These are phyloP conservation scores for Chlamydomonas eustigma DNA, from an alignment of 139 green algal genomes.

Conservation along the genomic window DNA sequence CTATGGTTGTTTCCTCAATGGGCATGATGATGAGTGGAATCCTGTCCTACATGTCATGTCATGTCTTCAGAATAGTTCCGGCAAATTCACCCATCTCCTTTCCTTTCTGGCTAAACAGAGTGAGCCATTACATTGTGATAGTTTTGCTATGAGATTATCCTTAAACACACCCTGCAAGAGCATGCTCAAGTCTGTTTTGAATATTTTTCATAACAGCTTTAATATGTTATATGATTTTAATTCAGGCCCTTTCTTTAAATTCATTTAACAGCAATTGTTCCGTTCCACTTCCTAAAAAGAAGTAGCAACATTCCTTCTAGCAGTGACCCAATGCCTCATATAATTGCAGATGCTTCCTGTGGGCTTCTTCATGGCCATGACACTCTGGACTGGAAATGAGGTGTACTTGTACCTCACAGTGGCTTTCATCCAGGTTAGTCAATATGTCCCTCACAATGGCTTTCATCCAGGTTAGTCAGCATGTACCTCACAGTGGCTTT, in stretches of 20 bases:
- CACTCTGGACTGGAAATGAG: constrained; percentile 88
- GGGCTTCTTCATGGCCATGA: constrained; percentile 83
- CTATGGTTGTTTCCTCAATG: constrained; percentile 56
- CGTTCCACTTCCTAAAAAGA: too few relatives aligned
- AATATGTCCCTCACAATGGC: too few relatives aligned
- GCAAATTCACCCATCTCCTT: constrained; percentile 44
- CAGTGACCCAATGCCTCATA: background rate
- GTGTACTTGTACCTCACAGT: constrained; percentile 96
- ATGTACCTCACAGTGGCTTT: too few relatives aligned
- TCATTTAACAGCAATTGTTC: background rate
- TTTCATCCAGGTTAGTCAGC: too few relatives aligned
- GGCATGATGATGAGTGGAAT: constrained; percentile 63
- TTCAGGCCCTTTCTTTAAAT: background rate
- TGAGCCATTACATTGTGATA: constrained; percentile 7
- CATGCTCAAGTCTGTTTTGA: constrained; percentile 4
- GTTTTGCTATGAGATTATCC: background rate
- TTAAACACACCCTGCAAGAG: constrained; percentile 1
- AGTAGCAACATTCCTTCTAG: background rate
- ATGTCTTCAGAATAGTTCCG: constrained; percentile 57
- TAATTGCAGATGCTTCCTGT: constrained; percentile 75
- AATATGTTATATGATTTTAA: background rate
- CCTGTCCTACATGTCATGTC: constrained; percentile 59
- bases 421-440: constrained; percentile 86
- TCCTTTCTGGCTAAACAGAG: constrained; percentile 42
- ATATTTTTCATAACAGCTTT: constrained; percentile 6